Evolutionary conservation across 495 filamentous ascomycete genomes (phyloP), one percentile per base, ranked within the genome.

Genomic region (Trypethelium eluteriae): DNA sequence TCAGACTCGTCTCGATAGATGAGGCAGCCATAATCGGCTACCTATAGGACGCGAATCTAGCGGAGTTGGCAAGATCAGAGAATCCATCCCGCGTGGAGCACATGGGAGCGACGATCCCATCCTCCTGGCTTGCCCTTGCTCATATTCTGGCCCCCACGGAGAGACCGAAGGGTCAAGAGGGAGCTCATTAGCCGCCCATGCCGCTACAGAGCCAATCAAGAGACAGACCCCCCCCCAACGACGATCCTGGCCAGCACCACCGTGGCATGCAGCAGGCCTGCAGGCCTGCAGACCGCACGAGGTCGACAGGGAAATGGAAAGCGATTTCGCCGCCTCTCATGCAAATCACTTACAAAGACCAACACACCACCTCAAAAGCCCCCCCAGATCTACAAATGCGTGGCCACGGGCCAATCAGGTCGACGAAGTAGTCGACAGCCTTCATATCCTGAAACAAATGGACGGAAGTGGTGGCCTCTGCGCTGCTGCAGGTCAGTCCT

Each of bases 81-180:
- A 59, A 59, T 59, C 53, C 53, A 59, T 59, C 53, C 53, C 53
- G 53, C 53, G 53, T 36, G 32, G 53, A 9, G 32, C 53, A 59
- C 32, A 53, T 53, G 49, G 53, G 32, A 36, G n/a, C 53, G 53
- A 59, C 53, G 53, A 59, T 59, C 53, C 53, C 53, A 59, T 59
- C 32, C 32, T 59, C 11, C 53, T 59, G 32, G 53, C 32, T 9
- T 34, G 25, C 32, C 53, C 53, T 35, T 59, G 53, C 18, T 53
- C 53, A 2, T 9, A 9, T 59, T 59, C 36, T 36, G 53, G 53
- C 53, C 53, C 53, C 53, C 53, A 59, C 53, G 53, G 53, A 7
- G 11, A 59, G 53, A 35, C 53, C 53, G 53, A 59, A 36, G 4
- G 25, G 7, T 25, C 7, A 59, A 6, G 53, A 59, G 32, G 25